Percentiles rank a stretch among this genome's conserved stretches.
phyloP scores from a whole-genome alignment of 441 rosid genomes.

The Populus hybrid region DNA sequence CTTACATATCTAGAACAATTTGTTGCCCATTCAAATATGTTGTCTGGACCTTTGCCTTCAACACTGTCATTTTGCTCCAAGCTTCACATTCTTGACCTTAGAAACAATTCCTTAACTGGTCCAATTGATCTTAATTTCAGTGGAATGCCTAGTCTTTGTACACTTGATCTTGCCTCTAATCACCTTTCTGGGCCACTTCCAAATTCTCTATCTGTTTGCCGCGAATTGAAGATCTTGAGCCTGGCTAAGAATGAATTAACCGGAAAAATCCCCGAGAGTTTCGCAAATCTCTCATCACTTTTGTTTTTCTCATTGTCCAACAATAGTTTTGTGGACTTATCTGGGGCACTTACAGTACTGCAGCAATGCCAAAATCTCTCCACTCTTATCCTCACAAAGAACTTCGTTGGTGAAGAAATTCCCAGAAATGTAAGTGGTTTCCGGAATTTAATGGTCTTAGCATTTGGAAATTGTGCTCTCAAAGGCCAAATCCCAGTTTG shows the following conservation, averaged over 20 bases:
- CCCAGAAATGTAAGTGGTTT: constrained; percentile 56
- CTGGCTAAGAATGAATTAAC: constrained; percentile 68
- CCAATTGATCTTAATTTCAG: constrained; percentile 61
- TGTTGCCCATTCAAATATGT: constrained; percentile 61
- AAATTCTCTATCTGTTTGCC: constrained; percentile 60
- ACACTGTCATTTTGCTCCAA: constrained; percentile 60
- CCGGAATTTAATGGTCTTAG: constrained; percentile 54
- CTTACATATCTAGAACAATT: constrained; percentile 58
- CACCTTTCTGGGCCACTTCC: constrained; percentile 68
- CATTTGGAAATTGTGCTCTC: constrained; percentile 81
- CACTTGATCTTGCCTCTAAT: constrained; percentile 74
- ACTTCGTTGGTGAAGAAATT: constrained; percentile 66
- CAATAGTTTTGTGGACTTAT: constrained; percentile 62
- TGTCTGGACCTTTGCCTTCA: constrained; percentile 62
- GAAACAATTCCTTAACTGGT: constrained; percentile 80
- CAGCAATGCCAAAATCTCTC: constrained; percentile 74
- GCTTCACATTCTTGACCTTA: constrained; percentile 61
- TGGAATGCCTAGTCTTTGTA: constrained; percentile 42
- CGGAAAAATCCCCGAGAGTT: constrained; percentile 61
- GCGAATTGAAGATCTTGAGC: constrained; percentile 57
- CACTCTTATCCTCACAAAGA: constrained; percentile 76
- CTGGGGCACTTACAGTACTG: constrained; percentile 57
- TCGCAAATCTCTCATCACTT: constrained; percentile 54
- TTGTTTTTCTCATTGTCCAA: constrained; percentile 66
- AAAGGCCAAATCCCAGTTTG: constrained; percentile 72